Conservation (phyloP, 1,139 yeast genomes). For the Sugiyamaella castrensis region DNA sequence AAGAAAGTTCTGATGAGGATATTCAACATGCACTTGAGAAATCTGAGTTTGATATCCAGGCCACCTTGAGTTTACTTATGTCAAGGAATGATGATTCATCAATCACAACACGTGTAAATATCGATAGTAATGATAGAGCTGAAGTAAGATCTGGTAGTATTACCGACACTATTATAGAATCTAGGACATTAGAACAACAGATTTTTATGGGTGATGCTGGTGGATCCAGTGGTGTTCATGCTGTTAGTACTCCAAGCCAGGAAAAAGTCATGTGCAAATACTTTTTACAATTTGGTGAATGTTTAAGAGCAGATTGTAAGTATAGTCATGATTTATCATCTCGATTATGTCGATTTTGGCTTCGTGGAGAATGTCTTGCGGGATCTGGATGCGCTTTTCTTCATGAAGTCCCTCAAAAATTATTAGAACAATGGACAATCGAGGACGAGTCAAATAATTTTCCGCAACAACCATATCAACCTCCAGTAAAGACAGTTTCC, state of each 20-base stretch:
- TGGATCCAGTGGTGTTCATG: background rate
- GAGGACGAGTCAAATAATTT: constrained; percentile 1
- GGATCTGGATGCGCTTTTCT: constrained; percentile 42
- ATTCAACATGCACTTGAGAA: constrained; percentile 34
- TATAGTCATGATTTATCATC: constrained; percentile 44
- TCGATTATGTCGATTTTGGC: constrained; percentile 45
- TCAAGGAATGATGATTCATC: background rate
- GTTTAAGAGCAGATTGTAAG: constrained; percentile 44
- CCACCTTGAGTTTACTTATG: constrained; percentile 31
- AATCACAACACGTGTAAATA: too few species aligned
- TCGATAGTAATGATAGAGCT: background rate
- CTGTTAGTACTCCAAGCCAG: constrained; percentile 20
- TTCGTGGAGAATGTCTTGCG: constrained; percentile 42
- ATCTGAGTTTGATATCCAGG: constrained; percentile 34
- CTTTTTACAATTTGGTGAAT: constrained; percentile 40
- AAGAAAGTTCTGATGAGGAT: constrained; percentile 31
- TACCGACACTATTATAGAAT: background rate
- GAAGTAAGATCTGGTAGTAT: background rate
- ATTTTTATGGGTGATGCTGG: background rate
- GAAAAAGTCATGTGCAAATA: constrained; percentile 39
- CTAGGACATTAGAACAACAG: too few species aligned
- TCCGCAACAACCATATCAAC: background rate
- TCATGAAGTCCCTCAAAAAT: constrained; percentile 37
- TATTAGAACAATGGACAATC: constrained; percentile 22
- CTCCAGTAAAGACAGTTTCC: constrained; percentile 19